Evolutionary conservation across 2,329 filamentous ascomycete species (phyloP), one percentile per base, ranked within the genome.

Genomic region (Claviceps spartinae): DNA sequence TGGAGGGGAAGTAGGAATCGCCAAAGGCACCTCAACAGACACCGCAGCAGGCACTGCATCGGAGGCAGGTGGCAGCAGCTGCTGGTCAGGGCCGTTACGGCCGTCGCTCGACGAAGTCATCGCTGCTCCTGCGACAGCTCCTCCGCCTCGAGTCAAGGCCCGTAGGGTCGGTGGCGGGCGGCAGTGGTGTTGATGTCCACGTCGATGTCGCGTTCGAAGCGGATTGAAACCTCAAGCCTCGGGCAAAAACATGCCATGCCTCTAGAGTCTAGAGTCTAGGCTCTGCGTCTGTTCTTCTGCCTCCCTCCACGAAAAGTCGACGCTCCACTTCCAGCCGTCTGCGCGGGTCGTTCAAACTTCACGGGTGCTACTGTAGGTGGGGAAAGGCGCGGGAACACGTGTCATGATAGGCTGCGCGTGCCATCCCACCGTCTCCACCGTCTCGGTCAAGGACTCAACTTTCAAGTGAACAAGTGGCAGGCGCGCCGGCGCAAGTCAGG

Each of bases 51-150:
- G 20, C 26, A 38, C 24, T 9, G 50, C 22, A 34, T 34, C 30
- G 11, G 22, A 37, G 22, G 26, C 45, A 11, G 26, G 5, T 30
- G 40, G 38, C 38, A 20, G 42, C 41, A 5, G 42, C 41, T 50
- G 49, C 34, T 51, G 49, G 4, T 50, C 49, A 40, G 38, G 54
- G 60, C 60, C 61, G 57, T 61, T 58, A 55, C 63, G 67, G 67
- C 66, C 69, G 65, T 65, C 69, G 65, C 69, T 69, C 63, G 75
- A 77, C 76, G 76, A 79, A 77, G 74, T 78, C 76, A 79, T 79
- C 75, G 75, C 76, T 78, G 67, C 69, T 72, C 65, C 63, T 46
- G 56, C 60, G 66, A 74, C 74, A 77, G 76, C 75, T 78, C 74
- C 69, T 78, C 76, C 75, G 74, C 72, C 75, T 67, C 59, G 51